Base-by-base conservation (phyloP, 805 yeast genomes). In the Helenozyma rhizophorensis region DNA sequence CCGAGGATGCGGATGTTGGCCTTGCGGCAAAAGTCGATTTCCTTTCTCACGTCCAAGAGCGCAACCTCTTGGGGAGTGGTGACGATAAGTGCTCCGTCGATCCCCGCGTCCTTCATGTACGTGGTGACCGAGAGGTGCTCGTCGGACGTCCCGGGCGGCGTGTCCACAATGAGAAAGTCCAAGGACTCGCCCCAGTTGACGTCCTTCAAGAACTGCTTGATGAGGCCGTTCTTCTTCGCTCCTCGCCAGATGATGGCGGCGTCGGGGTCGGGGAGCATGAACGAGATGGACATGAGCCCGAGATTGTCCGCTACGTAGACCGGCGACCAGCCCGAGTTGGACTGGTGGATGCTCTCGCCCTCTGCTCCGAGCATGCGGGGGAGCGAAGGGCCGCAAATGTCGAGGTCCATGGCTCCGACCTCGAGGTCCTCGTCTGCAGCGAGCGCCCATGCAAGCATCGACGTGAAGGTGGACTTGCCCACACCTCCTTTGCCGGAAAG, bases 61-160 rank as follows among this genome's bases (percentile, higher is more conserved):
- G 98, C 95, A 14, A 90, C 97, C 56, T 93, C 99, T 59, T 93
- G 99, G 0, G 99, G 98, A 0, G 98, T 93, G 0, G 98, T 90
- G 22, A 93, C 93, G 2, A 93, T 73, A 19, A 93, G 67, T 0
- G 98, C 98, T 1, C 99, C 99, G 54, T 90, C 97, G 2, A 93
- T 79, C 0, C 96, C 96, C 4, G 83, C 78, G 22, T 86, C 95
- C 49, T 85, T 83, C 73, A 93, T 65, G 52, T 85, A 89, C 32
- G 84, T 80, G 21, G 89, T 85, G 21, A 93, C 89, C 6, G 95
- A 80, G 25, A 93, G 70, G 60, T 93, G 99, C 56, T 93, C 99
- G 59, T 93, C 99, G 0, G 96, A 83, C 0, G 99, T 93, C 0
- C 99, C 98, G 0, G 99, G 99, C 0, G 98, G 99, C 0, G 99